A percentile compares a stretch with the other conserved stretches of the same genome.
Conservation (phyloP, 2,329 filamentous ascomycete genomes). For the Colletotrichum incanum region DNA sequence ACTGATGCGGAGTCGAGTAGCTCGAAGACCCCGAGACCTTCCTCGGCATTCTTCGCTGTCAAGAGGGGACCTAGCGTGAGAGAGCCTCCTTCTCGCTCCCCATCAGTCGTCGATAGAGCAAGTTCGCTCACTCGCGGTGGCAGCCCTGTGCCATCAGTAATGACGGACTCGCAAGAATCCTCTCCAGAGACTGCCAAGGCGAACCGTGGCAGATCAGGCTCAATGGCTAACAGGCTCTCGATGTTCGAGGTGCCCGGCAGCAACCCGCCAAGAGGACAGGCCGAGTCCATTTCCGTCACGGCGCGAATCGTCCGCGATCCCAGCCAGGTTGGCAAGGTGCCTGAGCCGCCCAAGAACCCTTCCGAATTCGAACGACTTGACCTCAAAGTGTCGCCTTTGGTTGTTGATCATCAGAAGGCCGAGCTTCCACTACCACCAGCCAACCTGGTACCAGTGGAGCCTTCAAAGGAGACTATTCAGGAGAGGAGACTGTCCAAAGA, state of each 20-base stretch:
- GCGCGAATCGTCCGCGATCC: conserved; percentile 84
- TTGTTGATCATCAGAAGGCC: conserved; percentile 70
- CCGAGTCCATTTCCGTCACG: conserved; percentile 90
- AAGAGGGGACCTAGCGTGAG: conserved; percentile 58
- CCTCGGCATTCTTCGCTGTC: conserved; percentile 73
- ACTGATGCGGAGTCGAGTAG: conserved; percentile 46
- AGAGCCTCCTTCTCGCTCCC: conserved; percentile 59
- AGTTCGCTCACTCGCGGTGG: conserved; percentile 54
- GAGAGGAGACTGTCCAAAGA: conserved; percentile 65
- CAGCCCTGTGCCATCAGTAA: conserved; percentile 54
- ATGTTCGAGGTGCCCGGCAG: conserved; percentile 64
- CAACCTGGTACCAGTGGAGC: conserved; percentile 46
- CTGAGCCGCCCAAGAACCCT: conserved; percentile 59
- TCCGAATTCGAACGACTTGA: conserved; percentile 65
- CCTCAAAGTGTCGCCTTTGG: conserved; percentile 71
- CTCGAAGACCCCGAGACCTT: conserved; percentile 51
- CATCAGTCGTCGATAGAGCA: conserved; percentile 62
- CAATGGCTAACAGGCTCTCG: conserved; percentile 69
- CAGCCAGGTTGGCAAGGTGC: conserved; percentile 58
- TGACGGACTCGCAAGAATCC: conserved; percentile 60
- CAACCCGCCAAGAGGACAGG: conserved; percentile 62
- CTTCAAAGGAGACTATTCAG: conserved; percentile 63
- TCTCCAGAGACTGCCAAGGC: conserved; percentile 61
- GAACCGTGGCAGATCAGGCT: conserved; percentile 65
- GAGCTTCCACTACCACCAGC: conserved; percentile 50